Conservation (phyloP, 2,329 filamentous ascomycete genomes). For the Fusarium papillatum region DNA sequence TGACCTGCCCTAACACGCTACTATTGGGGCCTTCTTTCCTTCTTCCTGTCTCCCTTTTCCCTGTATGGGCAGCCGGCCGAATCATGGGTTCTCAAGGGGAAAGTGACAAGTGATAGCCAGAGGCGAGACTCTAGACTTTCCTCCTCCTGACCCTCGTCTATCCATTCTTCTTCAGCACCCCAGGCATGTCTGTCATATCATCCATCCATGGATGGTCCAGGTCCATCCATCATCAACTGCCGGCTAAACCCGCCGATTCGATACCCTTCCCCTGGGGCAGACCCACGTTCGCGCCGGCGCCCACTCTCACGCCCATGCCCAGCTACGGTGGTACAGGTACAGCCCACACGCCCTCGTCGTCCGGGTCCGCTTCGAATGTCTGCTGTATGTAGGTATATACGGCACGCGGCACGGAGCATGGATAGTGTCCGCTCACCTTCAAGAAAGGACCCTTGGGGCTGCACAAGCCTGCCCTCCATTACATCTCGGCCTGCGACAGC, state of each 20-base stretch:
- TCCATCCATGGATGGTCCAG: background rate
- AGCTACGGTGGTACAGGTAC: conserved; percentile 26
- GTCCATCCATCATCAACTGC: conserved; percentile 11
- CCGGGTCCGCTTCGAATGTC: conserved; percentile 7
- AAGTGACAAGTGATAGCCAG: conserved; percentile 35
- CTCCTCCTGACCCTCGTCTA: conserved; percentile 9
- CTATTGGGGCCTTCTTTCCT: conserved; percentile 22
- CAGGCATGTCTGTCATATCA: conserved; percentile 25
- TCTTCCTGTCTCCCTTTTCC: conserved; percentile 21
- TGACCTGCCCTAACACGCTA: conserved; percentile 8
- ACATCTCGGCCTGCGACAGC: conserved; percentile 12
- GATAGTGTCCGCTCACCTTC: background rate
- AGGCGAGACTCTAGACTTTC: conserved; percentile 24
- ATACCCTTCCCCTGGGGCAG: conserved; percentile 38
- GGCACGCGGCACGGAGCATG: background rate
- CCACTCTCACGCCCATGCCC: background rate
- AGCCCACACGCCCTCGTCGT: conserved; percentile 11
- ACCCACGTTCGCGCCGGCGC: conserved; percentile 21
- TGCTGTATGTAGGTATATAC: background rate
- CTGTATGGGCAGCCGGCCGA: conserved; percentile 10
- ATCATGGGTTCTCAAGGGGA: conserved; percentile 14
- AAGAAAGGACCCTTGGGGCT: conserved; percentile 17
- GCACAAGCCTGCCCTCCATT: conserved; percentile 14
- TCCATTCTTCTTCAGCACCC: conserved; percentile 24
- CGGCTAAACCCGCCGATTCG: conserved; percentile 38